Conservation (phyloP, 768 basidiomycete species). For the Grammothele lineata region DNA sequence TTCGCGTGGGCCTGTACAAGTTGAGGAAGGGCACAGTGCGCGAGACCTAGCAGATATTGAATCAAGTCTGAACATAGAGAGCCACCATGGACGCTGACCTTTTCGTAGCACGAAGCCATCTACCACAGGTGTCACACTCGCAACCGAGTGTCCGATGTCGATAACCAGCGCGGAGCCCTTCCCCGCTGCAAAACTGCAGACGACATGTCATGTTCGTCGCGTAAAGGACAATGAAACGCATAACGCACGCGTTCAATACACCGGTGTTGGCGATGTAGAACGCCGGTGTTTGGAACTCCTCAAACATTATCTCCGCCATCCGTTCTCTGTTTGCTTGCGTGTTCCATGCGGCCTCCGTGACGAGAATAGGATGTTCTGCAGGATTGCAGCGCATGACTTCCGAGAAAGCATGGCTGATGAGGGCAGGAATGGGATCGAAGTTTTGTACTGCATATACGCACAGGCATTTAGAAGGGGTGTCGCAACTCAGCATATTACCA, state of each 20-base stretch:
- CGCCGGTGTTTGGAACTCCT: constrained; percentile 90
- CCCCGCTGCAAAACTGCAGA: constrained; percentile 84
- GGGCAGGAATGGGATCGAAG: constrained; percentile 66
- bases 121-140: constrained; percentile 91
- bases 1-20: constrained; percentile 79
- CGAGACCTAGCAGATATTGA: constrained; percentile 56
- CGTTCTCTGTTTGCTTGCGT: constrained; percentile 87
- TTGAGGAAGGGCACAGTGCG: constrained; percentile 68
- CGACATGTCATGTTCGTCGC: too few species aligned
- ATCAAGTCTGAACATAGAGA: not conserved
- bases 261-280: constrained; percentile 96
- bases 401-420: constrained; percentile 70
- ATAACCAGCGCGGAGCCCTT: constrained; percentile 96
- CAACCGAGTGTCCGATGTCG: constrained; percentile 86
- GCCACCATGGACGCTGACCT: constrained; percentile 45
- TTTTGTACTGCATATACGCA: constrained; percentile 51
- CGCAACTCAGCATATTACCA: constrained; percentile 10
- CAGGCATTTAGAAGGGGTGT: too few species aligned
- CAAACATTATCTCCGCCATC: constrained; percentile 97
- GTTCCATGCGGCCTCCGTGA: constrained; percentile 98
- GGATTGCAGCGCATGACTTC: constrained; percentile 76
- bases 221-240: constrained; percentile 28
- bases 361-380: constrained; percentile 84
- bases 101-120: constrained; percentile 97
- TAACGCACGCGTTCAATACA: constrained; percentile 91